A percentile compares a stretch with the other conserved stretches of the same genome.
These are phyloP conservation scores for Diospyros lotus DNA, from an alignment of 148 eudicot species.

Conservation along the genomic window DNA sequence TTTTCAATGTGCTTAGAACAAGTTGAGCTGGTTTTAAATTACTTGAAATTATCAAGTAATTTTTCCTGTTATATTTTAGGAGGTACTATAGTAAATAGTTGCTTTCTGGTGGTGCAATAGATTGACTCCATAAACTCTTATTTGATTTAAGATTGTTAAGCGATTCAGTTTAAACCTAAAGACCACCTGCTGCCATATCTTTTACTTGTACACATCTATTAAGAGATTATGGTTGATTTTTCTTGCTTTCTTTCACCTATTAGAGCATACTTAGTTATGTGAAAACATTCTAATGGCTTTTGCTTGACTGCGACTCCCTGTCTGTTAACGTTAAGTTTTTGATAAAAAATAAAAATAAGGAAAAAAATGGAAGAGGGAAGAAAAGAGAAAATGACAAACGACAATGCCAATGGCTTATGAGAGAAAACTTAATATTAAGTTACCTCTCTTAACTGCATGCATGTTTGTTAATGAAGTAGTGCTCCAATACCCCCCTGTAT, in stretches of 20 bases:
- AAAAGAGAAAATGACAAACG: too few species aligned
- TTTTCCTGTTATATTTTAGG: neutral
- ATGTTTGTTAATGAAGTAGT: too few species aligned
- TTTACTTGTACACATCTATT: neutral
- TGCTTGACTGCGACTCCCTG: neutral
- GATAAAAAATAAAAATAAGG: too few species aligned
- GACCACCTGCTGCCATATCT: neutral
- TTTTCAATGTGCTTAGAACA: neutral
- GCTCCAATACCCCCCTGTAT: too few species aligned
- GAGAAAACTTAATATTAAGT: too few species aligned
- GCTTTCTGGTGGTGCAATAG: conserved; percentile 1
- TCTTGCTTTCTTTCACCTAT: neutral
- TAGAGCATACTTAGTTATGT: neutral
- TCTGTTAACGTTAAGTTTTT: too few species aligned
- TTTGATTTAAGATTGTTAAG: conserved; percentile 1
- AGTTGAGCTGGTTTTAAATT: neutral
- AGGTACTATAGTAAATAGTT: neutral
- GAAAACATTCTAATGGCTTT: neutral
- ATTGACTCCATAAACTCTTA: neutral
- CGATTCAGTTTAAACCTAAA: neutral
- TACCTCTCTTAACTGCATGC: too few species aligned
- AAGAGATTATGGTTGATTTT: neutral
- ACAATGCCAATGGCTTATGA: too few species aligned
- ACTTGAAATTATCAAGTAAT: neutral
- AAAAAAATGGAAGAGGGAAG: too few species aligned